A percentile compares a stretch with the other conserved stretches of the same genome.
These are phyloP conservation scores for Leucocoprinus sp. DNA, from an alignment of 768 basidiomycete species.

Conservation along the genomic window DNA sequence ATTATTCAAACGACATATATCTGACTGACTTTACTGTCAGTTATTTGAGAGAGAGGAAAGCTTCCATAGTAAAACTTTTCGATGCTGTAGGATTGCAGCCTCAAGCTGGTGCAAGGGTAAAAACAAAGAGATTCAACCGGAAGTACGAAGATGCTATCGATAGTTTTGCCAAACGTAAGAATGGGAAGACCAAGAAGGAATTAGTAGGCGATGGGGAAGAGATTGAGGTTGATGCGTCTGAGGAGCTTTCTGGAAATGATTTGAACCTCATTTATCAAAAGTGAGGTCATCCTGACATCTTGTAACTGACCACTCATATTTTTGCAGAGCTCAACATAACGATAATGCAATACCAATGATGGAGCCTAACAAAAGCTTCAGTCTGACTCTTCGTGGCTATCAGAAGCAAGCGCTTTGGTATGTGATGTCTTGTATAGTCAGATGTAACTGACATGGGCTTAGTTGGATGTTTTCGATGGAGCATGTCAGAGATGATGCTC, in stretches of 20 bases:
- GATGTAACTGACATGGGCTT: slow-evolving; percentile 2
- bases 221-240: slow-evolving; percentile 75
- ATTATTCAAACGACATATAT: background rate
- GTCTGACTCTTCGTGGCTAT: slow-evolving; percentile 70
- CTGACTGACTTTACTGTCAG: slow-evolving; percentile 16
- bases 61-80: slow-evolving; percentile 66
- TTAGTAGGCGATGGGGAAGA: slow-evolving; percentile 78
- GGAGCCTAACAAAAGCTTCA: slow-evolving; percentile 74
- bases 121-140: slow-evolving; percentile 24
- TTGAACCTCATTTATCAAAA: slow-evolving; percentile 78
- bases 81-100: slow-evolving; percentile 66
- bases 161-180: slow-evolving; percentile 28
- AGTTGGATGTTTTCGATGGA: slow-evolving; percentile 94
- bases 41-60: slow-evolving; percentile 71
- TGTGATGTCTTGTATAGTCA: slow-evolving; percentile 16
- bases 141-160: slow-evolving; percentile 33
- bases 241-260: slow-evolving; percentile 75
- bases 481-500: slow-evolving; percentile 59
- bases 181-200: slow-evolving; percentile 44
- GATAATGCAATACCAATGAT: slow-evolving; percentile 72
- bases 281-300: slow-evolving; percentile 32
- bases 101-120: slow-evolving; percentile 33
- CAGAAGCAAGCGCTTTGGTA: slow-evolving; percentile 88
- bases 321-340: slow-evolving; percentile 69
- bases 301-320: slow-evolving; percentile 2